These are phyloP conservation scores for Nannizziopsis barbatae DNA, from an alignment of 2,329 filamentous ascomycete species.

Conservation along the genomic window DNA sequence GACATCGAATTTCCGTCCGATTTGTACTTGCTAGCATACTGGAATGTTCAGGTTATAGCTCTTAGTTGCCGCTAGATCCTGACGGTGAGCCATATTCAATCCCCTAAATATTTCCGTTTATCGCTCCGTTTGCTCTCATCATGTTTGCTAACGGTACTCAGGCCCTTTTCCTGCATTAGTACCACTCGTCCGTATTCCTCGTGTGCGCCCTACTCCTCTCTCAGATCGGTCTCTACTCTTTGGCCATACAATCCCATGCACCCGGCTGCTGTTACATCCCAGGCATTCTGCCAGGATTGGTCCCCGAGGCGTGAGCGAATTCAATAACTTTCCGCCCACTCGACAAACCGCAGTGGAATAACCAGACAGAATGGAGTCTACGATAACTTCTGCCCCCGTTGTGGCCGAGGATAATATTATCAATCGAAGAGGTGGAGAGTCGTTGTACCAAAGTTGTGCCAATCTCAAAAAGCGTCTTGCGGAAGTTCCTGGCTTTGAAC, in stretches of 20 bases:
- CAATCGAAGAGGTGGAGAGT: slow-evolving; percentile 91
- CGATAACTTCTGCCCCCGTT: slow-evolving; percentile 27
- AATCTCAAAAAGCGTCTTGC: slow-evolving; percentile 69
- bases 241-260: no score
- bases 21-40: neutral
- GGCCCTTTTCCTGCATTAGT: no score
- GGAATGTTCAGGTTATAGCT: slow-evolving; percentile 5
- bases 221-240: no score
- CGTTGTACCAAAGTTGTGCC: slow-evolving; percentile 90
- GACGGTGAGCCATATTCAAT: no score
- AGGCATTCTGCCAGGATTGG: slow-evolving; percentile 14
- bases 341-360: neutral
- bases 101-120: no score
- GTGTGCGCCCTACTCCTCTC: no score
- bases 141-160: no score
- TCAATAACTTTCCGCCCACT: neutral
- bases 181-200: no score
- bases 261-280: slow-evolving; percentile 8
- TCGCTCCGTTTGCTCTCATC: no score
- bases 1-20: no score
- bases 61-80: slow-evolving; percentile 5
- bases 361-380: slow-evolving; percentile 26
- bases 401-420: slow-evolving; percentile 85
- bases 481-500: slow-evolving; percentile 72
- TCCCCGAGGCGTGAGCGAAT: neutral